A percentile compares a stretch with the other conserved stretches of the same genome.
Conservation (phyloP, 306 rosid genomes). For the Medicago lupulina region DNA sequence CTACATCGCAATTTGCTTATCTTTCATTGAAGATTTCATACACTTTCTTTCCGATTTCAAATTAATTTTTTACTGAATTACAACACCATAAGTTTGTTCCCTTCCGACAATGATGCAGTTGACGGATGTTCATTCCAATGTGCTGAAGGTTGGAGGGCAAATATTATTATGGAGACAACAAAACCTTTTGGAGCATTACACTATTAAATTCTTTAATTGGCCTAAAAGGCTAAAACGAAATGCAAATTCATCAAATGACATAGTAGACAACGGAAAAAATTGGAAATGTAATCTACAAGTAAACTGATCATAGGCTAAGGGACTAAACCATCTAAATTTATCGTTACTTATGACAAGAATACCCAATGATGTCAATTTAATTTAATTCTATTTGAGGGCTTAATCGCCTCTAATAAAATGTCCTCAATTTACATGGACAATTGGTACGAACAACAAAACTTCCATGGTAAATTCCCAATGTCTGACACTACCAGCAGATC, state of each 20-base stretch:
- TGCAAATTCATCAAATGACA: conserved; percentile 1
- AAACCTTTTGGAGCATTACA: neutral
- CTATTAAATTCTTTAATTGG: conserved; percentile 16
- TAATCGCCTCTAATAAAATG: conserved; percentile 47
- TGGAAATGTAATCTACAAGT: conserved; percentile 28
- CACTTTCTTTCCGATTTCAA: no score
- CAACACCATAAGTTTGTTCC: no score
- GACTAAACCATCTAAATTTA: conserved; percentile 36
- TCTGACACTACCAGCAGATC: conserved; percentile 50
- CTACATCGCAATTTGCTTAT: no score
- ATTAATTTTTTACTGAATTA: no score
- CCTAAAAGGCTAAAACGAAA: conserved; percentile 16
- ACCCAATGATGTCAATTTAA: conserved; percentile 39
- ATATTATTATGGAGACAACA: neutral
- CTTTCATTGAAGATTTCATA: no score
- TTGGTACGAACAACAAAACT: conserved; percentile 49
- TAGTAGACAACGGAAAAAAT: conserved; percentile 26
- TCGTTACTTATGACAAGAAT: conserved; percentile 32
- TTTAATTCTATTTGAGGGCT: conserved; percentile 45
- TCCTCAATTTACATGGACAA: conserved; percentile 50
- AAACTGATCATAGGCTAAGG: conserved; percentile 22
- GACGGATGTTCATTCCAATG: no score
- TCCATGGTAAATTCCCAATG: conserved; percentile 44
- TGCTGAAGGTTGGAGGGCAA: no score
- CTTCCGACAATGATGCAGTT: no score